Conservation (phyloP, 2,329 filamentous ascomycete genomes). For the Albifimbria verrucaria region DNA sequence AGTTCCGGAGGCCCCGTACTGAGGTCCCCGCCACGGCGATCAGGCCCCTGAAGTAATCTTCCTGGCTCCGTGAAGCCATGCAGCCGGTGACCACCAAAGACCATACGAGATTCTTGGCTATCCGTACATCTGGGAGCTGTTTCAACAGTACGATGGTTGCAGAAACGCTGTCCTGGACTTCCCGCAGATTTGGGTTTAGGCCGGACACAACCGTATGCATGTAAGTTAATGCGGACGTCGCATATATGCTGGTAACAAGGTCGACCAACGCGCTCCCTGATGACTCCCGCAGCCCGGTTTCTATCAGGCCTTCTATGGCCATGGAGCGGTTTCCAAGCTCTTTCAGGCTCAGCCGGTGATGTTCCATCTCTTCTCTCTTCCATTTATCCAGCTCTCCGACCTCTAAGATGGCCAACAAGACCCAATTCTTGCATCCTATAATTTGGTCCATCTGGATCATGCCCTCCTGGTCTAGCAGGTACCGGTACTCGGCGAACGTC, state of each 20-base stretch:
- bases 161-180: slow-evolving; percentile 3
- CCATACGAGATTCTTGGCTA: slow-evolving; percentile 4
- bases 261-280: slow-evolving; percentile 1
- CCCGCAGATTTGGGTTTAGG: slow-evolving; percentile 4
- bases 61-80: slow-evolving; percentile 3
- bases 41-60: slow-evolving; percentile 2
- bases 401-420: slow-evolving; percentile 3
- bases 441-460: slow-evolving; percentile 5
- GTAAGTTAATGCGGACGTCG: slow-evolving; percentile 2
- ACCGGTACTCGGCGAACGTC: slow-evolving; percentile 1
- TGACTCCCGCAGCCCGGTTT: slow-evolving; percentile 1
- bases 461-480: slow-evolving; percentile 3
- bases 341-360: slow-evolving; percentile 3
- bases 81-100: slow-evolving; percentile 3
- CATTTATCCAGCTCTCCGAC: slow-evolving; percentile 4
- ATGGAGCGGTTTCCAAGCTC: not conserved
- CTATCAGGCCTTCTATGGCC: slow-evolving; percentile 1
- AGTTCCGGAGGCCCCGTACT: not conserved
- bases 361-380: slow-evolving; percentile 3
- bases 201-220: slow-evolving; percentile 3
- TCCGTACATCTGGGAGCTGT: slow-evolving; percentile 1
- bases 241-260: slow-evolving; percentile 4
- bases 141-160: slow-evolving; percentile 5
- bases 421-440: slow-evolving; percentile 5
- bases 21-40: not conserved